Percentiles rank a stretch among this genome's conserved stretches.
Evolutionary conservation across 192 early-diverging fungal genomes (phyloP).

Genomic region (Rhizoclosmatium globosum): DNA sequence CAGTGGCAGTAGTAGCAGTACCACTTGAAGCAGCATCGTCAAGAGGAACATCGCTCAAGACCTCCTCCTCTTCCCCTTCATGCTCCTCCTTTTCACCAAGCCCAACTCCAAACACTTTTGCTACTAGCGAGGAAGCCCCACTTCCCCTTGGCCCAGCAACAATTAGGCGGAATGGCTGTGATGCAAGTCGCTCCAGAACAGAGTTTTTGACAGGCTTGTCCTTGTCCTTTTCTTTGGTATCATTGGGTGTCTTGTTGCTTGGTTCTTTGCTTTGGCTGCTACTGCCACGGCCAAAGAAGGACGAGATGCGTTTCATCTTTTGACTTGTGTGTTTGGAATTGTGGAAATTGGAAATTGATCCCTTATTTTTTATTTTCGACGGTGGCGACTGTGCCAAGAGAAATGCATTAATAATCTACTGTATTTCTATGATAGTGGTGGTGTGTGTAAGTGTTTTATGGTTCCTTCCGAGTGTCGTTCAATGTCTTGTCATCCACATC

Average conservation of each 20-base stretch:
- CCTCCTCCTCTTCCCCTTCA: background rate
- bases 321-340: too few relatives aligned
- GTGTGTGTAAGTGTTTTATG: too few relatives aligned
- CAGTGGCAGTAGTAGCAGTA: background rate
- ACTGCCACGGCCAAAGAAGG: background rate
- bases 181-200: background rate
- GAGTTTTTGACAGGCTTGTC: background rate
- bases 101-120: slow-evolving; percentile 5
- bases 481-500: background rate
- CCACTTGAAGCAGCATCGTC: background rate
- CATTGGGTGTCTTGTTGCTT: background rate
- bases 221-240: background rate
- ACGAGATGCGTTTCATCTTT: background rate
- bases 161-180: background rate
- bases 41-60: background rate
- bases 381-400: too few relatives aligned
- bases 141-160: background rate
- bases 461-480: too few relatives aligned
- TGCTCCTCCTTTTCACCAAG: background rate
- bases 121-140: background rate
- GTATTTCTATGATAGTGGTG: too few relatives aligned
- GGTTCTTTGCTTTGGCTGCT: background rate
- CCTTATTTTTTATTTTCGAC: too few relatives aligned
- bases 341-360: too few relatives aligned
- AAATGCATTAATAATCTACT: too few relatives aligned